Conservation (phyloP, 129 eudicot genomes). For the Oenanthe sinensis region DNA sequence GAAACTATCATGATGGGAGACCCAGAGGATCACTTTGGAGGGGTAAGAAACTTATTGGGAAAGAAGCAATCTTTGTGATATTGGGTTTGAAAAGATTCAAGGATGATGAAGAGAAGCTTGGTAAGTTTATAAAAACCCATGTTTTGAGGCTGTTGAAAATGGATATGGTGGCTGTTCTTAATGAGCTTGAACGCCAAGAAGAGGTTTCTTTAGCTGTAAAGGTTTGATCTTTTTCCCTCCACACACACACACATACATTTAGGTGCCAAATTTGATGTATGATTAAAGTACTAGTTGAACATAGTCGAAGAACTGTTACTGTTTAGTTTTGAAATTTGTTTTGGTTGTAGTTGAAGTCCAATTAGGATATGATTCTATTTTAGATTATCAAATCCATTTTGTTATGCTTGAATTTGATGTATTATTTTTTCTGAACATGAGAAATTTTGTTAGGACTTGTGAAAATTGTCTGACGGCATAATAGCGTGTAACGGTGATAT, state of each 20-base stretch:
- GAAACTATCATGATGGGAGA: constrained; percentile 67
- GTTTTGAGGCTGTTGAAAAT: constrained; percentile 72
- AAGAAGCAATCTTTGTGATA: constrained; percentile 83
- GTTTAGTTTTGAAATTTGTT: not conserved
- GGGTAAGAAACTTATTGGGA: constrained; percentile 82
- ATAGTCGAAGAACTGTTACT: not conserved
- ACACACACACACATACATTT: not conserved
- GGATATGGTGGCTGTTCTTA: constrained; percentile 82
- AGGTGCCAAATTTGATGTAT: not conserved
- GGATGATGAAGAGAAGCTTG: constrained; percentile 59
- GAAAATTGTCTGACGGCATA: too few species aligned
- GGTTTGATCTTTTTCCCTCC: constrained; percentile 27
- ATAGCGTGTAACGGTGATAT: too few species aligned
- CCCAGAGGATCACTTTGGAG: constrained; percentile 96
- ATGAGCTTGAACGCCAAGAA: constrained; percentile 82
- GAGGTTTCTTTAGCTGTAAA: constrained; percentile 75
- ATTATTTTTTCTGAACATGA: too few species aligned
- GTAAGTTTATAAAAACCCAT: constrained; percentile 59
- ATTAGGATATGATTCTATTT: not conserved
- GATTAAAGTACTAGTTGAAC: not conserved
- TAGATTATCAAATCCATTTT: not conserved
- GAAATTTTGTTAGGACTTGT: not conserved
- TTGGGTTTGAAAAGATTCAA: constrained; percentile 66
- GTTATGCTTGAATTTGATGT: not conserved
- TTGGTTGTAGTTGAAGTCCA: not conserved